Conservation (phyloP, 2,329 filamentous ascomycete species). For the Verticillium tricorpus region DNA sequence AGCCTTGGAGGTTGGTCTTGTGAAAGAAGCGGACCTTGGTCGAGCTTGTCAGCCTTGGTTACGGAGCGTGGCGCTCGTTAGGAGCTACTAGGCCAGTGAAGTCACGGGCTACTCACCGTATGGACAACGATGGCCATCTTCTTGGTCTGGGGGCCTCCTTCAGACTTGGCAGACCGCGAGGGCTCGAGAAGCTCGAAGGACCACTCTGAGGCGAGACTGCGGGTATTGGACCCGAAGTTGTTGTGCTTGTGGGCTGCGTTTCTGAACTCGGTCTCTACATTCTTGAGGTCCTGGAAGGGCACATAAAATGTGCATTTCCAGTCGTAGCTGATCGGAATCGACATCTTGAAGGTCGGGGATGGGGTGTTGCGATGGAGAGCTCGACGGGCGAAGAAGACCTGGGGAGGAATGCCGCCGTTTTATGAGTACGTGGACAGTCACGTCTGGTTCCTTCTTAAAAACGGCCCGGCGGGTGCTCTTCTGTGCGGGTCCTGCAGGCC, state of each 20-base stretch:
- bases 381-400: too few relatives aligned
- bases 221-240: not conserved
- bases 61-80: too few relatives aligned
- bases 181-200: not conserved
- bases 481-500: too few relatives aligned
- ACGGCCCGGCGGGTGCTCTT: too few relatives aligned
- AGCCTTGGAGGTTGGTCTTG: not conserved
- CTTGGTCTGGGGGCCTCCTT: not conserved
- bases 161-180: not conserved
- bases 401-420: too few relatives aligned
- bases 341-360: not conserved
- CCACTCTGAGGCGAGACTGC: not conserved
- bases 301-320: not conserved
- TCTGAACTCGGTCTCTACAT: not conserved
- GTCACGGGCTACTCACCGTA: not conserved
- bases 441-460: too few relatives aligned
- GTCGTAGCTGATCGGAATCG: not conserved
- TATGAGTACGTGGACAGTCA: too few relatives aligned
- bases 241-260: not conserved
- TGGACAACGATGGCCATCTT: not conserved
- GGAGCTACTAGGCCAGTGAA: not conserved
- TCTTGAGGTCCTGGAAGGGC: not conserved
- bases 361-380: too few relatives aligned
- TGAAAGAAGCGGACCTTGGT: not conserved
- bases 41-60: not conserved